Percentiles rank a stretch among this genome's conserved stretches.
Conservation (phyloP, 2,329 filamentous ascomycete species). For the Aspergillus sp. region DNA sequence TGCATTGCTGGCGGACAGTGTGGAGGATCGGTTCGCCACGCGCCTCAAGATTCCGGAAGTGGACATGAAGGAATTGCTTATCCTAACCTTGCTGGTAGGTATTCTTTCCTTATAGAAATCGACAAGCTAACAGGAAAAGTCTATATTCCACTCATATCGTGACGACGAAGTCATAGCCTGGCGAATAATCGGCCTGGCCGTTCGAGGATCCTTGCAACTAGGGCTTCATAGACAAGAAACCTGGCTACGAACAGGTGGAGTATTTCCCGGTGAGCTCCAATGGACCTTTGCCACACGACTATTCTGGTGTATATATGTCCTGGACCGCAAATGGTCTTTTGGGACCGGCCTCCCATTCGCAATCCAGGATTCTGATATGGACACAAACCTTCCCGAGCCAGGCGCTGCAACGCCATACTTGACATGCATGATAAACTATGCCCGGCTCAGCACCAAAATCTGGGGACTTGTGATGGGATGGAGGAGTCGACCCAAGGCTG, state of each 20-base stretch:
- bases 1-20: conserved; percentile 33
- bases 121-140: conserved; percentile 15
- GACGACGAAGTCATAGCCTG: conserved; percentile 53
- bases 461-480: conserved; percentile 47
- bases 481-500: conserved; percentile 31
- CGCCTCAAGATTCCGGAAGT: conserved; percentile 36
- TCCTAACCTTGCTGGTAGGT: conserved; percentile 31
- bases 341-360: conserved; percentile 53
- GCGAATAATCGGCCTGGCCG: conserved; percentile 50
- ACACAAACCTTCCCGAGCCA: conserved; percentile 49
- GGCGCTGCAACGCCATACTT: conserved; percentile 43
- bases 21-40: conserved; percentile 35
- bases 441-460: conserved; percentile 47
- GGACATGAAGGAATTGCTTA: conserved; percentile 40
- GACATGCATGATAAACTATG: conserved; percentile 51
- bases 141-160: conserved; percentile 42
- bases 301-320: conserved; percentile 54
- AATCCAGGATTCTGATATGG: conserved; percentile 51
- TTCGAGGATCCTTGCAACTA: conserved; percentile 49
- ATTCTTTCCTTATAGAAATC: neutral
- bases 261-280: conserved; percentile 38
- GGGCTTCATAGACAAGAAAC: conserved; percentile 51
- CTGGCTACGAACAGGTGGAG: conserved; percentile 33
- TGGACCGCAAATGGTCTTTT: conserved; percentile 55
- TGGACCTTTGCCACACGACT: conserved; percentile 38